Base-by-base conservation (phyloP, 768 basidiomycete species). In the Lepiota venenata region DNA sequence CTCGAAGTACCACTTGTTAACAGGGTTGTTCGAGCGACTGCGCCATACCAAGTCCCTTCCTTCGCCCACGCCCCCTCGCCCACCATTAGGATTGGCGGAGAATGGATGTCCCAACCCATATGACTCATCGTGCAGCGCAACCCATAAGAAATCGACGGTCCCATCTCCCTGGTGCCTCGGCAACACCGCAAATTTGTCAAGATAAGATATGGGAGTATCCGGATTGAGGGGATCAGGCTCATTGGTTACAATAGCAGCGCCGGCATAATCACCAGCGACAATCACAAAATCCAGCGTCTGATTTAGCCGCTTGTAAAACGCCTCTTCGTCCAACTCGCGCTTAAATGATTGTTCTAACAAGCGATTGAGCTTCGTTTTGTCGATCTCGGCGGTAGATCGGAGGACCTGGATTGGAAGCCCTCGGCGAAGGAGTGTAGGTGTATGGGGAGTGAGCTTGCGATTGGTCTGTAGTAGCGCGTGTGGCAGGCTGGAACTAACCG, bases 1-100 rank as follows among this genome's bases (percentile, higher is more conserved):
- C 64, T 99, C 97, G 60, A 93, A 98, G 72, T 99, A 99, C 97
- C 97, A 99, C 71, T 94, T 96, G 73, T 99, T 99, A 53, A 98
- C 85, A 0, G 94, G 95, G 69, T 99, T 99, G 71, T 97, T 80
- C 6, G 88, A 79, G 51, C 97, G 80, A 66, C 87, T 90, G 43
- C 97, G 83, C 97, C 97, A 99, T 37, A 99, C 93, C 55, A 99
- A 79, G 65, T 98, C 97, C 41, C 85, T 78, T n/a, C 95, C 94
- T 66, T 88, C 83, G 22, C 96, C 95, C 54, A 82, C 77, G 29
- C 96, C 97, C 50, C 87, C 84, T 63, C 91, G 87, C 12, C 97
- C 96, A 1, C 97, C 91, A 56, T 96, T 96, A 27, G 94, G 91
- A 68, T 99, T 99, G 55, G 90, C 88, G 39, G 97, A 91, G 71